phyloP scores from a whole-genome alignment of 208 protist species.

The Kentomonas sorsogonicus region DNA sequence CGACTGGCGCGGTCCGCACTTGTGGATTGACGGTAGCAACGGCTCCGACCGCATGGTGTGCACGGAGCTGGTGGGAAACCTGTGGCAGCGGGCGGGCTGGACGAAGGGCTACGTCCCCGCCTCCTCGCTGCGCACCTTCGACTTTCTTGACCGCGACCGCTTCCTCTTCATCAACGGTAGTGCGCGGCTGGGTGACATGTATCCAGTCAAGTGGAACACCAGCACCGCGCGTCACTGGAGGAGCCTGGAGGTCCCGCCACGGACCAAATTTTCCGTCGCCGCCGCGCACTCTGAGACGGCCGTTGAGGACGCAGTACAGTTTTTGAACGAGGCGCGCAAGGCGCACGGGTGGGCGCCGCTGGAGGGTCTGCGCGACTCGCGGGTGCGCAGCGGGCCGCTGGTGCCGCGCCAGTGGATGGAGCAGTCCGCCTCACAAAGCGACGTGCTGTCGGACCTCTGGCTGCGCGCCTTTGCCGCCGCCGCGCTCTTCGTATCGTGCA shows the following conservation, averaged over 20 bases:
- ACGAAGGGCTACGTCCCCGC: conserved; percentile 59
- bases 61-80: conserved; percentile 68
- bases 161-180: conserved; percentile 50
- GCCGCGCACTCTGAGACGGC: conserved; percentile 14
- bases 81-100: conserved; percentile 64
- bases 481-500: conserved; percentile 48
- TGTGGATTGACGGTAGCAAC: conserved; percentile 63
- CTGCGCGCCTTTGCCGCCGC: conserved; percentile 41
- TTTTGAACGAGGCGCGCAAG: conserved; percentile 27
- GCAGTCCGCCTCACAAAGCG: conserved; percentile 42
- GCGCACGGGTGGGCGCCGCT: conserved; percentile 13
- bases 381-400: conserved; percentile 6
- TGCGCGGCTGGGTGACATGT: conserved; percentile 27
- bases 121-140: conserved; percentile 74
- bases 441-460: conserved; percentile 29
- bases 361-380: conserved; percentile 19
- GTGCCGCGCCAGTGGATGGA: conserved; percentile 48
- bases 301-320: conserved; percentile 25
- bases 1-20: conserved; percentile 35
- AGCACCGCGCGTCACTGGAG: conserved; percentile 14
- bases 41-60: conserved; percentile 49
- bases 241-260: neutral
- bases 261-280: neutral
- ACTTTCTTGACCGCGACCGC: conserved; percentile 61
- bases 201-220: conserved; percentile 26